phyloP scores from a whole-genome alignment of 2,329 filamentous ascomycete genomes.

The Arthrinium puccinioides region DNA sequence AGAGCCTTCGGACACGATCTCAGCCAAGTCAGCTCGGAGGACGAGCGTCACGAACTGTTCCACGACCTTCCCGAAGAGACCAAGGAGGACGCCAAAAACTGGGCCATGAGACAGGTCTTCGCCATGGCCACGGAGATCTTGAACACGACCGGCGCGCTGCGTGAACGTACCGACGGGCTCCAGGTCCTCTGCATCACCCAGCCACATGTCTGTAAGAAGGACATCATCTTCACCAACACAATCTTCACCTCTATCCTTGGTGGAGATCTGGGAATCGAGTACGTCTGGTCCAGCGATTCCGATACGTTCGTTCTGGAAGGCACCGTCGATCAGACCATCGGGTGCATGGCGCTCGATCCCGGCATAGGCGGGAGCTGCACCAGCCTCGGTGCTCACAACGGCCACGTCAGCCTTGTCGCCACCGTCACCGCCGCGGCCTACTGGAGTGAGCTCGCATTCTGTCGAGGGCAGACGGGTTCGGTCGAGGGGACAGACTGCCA shows the following conservation, averaged over 20 bases:
- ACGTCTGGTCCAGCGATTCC: constrained; percentile 27
- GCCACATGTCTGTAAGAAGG: constrained; percentile 29
- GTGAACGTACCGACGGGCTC: not conserved
- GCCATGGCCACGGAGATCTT: not conserved
- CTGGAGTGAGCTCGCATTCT: constrained; percentile 25
- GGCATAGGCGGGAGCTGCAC: constrained; percentile 25
- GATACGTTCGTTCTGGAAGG: constrained; percentile 23
- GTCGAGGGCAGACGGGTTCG: constrained; percentile 19
- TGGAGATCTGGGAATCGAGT: constrained; percentile 22
- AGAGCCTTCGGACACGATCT: constrained; percentile 2
- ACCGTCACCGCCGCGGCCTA: constrained; percentile 23
- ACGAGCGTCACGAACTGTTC: no score
- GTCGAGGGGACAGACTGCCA: constrained; percentile 21
- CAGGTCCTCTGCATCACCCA: constrained; percentile 15
- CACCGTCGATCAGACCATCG: constrained; percentile 19
- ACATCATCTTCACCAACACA: constrained; percentile 28
- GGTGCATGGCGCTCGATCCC: constrained; percentile 21
- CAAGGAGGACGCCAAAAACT: constrained; percentile 2
- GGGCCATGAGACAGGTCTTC: constrained; percentile 3
- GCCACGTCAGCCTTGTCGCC: constrained; percentile 18
- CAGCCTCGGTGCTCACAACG: constrained; percentile 24
- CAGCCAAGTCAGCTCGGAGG: no score
- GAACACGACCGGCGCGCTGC: not conserved
- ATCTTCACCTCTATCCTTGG: constrained; percentile 24
- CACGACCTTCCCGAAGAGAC: not conserved